Evolutionary conservation across 371 early-diverging fungal species (phyloP).

Genomic region (Mortierella sp.): DNA sequence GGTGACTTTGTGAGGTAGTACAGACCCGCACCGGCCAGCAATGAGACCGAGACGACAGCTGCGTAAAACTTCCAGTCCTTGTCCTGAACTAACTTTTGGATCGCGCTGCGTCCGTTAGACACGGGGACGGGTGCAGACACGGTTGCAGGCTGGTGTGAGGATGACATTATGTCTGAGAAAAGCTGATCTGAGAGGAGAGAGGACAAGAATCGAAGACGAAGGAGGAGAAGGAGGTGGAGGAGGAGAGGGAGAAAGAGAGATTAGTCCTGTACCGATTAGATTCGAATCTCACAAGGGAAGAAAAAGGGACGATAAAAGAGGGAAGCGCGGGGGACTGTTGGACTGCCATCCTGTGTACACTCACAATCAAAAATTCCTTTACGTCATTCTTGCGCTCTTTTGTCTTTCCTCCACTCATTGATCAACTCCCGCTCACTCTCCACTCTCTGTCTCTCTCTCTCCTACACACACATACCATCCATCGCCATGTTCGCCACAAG

Average conservation of each 20-base stretch:
- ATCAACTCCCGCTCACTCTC: constrained; percentile 6
- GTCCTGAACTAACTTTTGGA: constrained; percentile 74
- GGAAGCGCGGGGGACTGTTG: neutral
- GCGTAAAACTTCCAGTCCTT: constrained; percentile 86
- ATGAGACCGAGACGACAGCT: constrained; percentile 73
- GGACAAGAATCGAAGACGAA: neutral
- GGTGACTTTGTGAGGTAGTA: constrained; percentile 68
- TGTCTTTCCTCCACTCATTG: neutral
- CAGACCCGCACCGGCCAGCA: constrained; percentile 73
- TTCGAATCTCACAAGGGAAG: neutral
- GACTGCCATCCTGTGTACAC: neutral
- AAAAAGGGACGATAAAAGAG: neutral
- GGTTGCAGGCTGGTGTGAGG: constrained; percentile 43
- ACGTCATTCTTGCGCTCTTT: constrained; percentile 1
- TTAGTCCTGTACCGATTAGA: too few relatives aligned
- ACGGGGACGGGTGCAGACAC: constrained; percentile 48
- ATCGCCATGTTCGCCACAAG: constrained; percentile 66
- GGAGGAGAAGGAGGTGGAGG: neutral
- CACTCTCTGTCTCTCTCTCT: constrained; percentile 4
- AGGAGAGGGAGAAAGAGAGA: constrained; percentile 10
- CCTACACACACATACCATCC: too few relatives aligned
- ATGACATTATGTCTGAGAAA: constrained; percentile 26
- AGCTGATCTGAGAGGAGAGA: neutral
- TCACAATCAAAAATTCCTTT: neutral
- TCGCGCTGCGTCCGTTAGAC: constrained; percentile 35